phyloP scores from a whole-genome alignment of 371 early-diverging fungal genomes.

The Mucor circinelloides region DNA sequence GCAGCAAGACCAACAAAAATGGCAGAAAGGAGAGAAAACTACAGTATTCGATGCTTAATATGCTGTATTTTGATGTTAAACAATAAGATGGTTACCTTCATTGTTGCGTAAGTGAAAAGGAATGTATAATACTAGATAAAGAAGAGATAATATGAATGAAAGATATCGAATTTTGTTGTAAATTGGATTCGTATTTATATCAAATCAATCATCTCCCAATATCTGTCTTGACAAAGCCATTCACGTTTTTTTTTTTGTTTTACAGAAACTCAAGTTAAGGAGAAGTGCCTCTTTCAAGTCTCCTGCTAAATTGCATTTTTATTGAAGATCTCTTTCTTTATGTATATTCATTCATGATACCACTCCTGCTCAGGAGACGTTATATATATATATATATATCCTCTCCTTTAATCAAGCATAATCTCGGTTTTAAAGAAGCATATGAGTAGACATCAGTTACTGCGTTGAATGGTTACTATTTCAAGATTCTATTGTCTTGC shows the following conservation, averaged over 20 bases:
- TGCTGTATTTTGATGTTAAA: not conserved
- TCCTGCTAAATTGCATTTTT: not conserved
- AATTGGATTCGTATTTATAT: not conserved
- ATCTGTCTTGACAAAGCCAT: not conserved
- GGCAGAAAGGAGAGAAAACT: slow-evolving; percentile 24
- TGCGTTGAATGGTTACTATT: not conserved
- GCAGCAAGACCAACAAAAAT: not conserved
- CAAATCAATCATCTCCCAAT: not conserved
- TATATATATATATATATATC: not conserved
- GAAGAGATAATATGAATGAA: not conserved
- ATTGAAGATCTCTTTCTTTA: not conserved
- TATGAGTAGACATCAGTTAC: not conserved
- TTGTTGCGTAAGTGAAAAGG: not conserved
- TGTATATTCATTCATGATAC: not conserved
- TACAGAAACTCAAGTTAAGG: not conserved
- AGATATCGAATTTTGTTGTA: not conserved
- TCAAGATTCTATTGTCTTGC: not conserved
- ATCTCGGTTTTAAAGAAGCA: not conserved
- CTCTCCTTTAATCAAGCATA: not conserved
- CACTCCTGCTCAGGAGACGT: not conserved
- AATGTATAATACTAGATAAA: not conserved
- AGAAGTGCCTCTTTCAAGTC: not conserved
- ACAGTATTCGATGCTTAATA: not conserved
- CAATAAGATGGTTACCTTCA: not conserved
- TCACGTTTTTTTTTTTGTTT: not conserved